Base-by-base conservation (phyloP, 2,329 filamentous ascomycete genomes). In the Cladosporium colombiae region DNA sequence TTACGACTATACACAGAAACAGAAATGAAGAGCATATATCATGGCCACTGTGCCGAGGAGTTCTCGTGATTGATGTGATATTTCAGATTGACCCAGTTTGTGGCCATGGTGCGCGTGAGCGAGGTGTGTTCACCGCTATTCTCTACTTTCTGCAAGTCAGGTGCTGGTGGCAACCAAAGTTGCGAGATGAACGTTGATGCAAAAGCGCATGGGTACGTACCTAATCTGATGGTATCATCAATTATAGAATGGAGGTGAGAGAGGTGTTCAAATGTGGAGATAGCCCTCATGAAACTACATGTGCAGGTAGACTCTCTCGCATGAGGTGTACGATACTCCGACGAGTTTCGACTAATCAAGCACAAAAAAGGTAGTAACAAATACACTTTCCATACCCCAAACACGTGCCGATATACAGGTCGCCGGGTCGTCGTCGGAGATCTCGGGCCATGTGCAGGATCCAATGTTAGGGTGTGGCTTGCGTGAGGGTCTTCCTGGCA, bases 1-100 rank as follows among this genome's bases (percentile, higher is more conserved):
- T 63, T 56, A 63, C 61, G 61, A 63, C 61, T 46, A 46, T 46
- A 63, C 23, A 56, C 35, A 63, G 8, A 52, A 31, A 52, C 27
- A 53, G 27, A 53, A 21, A 57, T 33, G 55, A 57, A 57, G 49
- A 40, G 31, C 31, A 29, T 44, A 62, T n/a, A 60, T 27, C 27
- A 49, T 49, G 40, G 49, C 13, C 5, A 5, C 7, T 27, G 14
- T 21, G 23, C 29, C 21, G 5, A 53, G 27, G n/a, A 4, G 40
- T 46, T 11, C n/a, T 46, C n/a, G 40, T 46, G 40, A 44, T 44
- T 21, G 7, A 8, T 2, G 2, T 2, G 40, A 10, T 7, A 44
- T 44, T 44, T 44, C 18, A 44, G 21, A 44, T 44, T 2, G 7
- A 44, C 21, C 18, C 7, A 21, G 40, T 7, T 11, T 21, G 40